Percentiles rank a stretch among this genome's conserved stretches.
phyloP scores from a whole-genome alignment of 2,329 filamentous ascomycete genomes.

The Fusarium sp. region DNA sequence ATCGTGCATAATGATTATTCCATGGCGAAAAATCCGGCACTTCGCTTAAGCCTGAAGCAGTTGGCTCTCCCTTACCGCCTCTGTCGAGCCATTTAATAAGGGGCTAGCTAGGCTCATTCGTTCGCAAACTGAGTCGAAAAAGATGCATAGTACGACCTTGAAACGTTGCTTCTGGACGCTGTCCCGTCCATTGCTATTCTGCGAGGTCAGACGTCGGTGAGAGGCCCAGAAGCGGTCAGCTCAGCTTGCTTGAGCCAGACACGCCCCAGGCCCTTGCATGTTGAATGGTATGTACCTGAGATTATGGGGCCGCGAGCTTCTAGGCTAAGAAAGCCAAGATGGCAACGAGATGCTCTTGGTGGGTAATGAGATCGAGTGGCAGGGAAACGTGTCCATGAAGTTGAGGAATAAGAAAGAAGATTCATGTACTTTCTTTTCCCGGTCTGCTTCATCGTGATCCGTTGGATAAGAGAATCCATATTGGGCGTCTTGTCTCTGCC shows the following conservation, averaged over 20 bases:
- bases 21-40: slow-evolving; percentile 2
- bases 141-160: slow-evolving; percentile 3
- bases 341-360: slow-evolving; percentile 20
- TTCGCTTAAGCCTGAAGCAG: slow-evolving; percentile 25
- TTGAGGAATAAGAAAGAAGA: slow-evolving; percentile 19
- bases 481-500: slow-evolving; percentile 27
- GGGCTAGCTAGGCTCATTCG: slow-evolving; percentile 1
- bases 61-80: slow-evolving; percentile 33
- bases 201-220: slow-evolving; percentile 34
- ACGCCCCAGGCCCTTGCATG: slow-evolving; percentile 44
- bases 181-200: slow-evolving; percentile 8
- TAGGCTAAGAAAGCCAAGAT: slow-evolving; percentile 30
- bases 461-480: slow-evolving; percentile 13
- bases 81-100: slow-evolving; percentile 10
- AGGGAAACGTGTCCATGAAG: slow-evolving; percentile 29
- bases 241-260: slow-evolving; percentile 19
- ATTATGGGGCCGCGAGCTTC: slow-evolving; percentile 15
- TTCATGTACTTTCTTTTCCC: slow-evolving; percentile 6
- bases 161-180: slow-evolving; percentile 8
- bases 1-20: slow-evolving; percentile 5
- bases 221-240: slow-evolving; percentile 38
- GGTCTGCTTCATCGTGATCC: slow-evolving; percentile 26
- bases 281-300: slow-evolving; percentile 39
- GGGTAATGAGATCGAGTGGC: slow-evolving; percentile 15
- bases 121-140: neutral